Evolutionary conservation across 2,329 filamentous ascomycete species (phyloP).

Genomic region (Metarhizium guizhouense): DNA sequence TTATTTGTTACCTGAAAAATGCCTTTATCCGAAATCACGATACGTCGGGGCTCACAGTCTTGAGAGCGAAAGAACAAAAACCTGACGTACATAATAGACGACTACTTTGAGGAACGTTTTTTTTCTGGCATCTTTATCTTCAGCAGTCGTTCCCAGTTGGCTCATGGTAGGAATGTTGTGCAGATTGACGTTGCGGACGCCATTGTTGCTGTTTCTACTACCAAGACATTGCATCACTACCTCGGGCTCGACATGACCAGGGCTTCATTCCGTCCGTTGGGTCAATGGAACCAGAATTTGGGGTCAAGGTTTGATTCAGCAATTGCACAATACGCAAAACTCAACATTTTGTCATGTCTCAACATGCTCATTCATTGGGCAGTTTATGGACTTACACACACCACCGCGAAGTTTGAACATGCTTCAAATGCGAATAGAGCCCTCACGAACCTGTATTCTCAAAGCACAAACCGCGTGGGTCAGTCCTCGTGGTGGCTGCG

Average conservation of each 20-base stretch:
- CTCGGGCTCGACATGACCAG: background rate
- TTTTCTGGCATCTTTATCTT: background rate
- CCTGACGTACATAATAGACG: background rate
- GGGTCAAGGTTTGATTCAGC: background rate
- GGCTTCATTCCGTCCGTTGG: background rate
- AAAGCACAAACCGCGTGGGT: background rate
- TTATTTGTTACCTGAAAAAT: too few relatives aligned
- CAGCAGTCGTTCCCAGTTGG: background rate
- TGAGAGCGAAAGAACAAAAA: background rate
- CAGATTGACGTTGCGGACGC: background rate
- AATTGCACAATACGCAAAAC: background rate
- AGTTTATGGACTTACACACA: background rate
- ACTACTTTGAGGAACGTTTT: background rate
- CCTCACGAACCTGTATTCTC: background rate
- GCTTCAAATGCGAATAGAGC: background rate
- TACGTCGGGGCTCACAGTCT: background rate
- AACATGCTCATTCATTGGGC: background rate
- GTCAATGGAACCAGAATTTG: background rate
- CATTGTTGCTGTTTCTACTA: background rate
- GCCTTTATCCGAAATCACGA: background rate
- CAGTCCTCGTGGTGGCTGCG: conserved; percentile 2
- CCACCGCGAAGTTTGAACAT: background rate
- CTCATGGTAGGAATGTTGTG: background rate
- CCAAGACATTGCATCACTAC: background rate
- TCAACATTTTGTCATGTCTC: conserved; percentile 2